Evolutionary conservation across 495 filamentous ascomycete species (phyloP).

Genomic region (Acidiella bohemica): DNA sequence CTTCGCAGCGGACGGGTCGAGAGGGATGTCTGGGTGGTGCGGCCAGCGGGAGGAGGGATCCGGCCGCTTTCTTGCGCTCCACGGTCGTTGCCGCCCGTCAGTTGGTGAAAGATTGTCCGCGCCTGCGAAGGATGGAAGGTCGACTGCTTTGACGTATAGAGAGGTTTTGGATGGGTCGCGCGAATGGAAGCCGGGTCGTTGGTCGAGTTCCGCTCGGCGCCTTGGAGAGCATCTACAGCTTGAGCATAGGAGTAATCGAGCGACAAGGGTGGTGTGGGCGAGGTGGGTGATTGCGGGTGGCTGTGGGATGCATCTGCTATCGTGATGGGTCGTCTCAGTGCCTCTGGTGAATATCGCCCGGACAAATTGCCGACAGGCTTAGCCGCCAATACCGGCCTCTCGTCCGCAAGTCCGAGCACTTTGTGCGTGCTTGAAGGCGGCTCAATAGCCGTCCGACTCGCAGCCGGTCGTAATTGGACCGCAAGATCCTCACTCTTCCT

Average conservation of each 20-base stretch:
- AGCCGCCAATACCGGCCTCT: neutral
- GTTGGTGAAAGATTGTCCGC: neutral
- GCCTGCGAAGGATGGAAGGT: neutral
- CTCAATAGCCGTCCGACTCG: slow-evolving; percentile 17
- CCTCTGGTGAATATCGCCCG: neutral
- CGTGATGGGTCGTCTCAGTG: neutral
- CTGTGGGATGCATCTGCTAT: neutral
- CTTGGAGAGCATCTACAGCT: slow-evolving; percentile 14
- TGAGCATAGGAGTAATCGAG: slow-evolving; percentile 20
- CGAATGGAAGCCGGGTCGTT: neutral
- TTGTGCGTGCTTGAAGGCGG: slow-evolving; percentile 26
- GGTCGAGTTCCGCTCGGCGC: slow-evolving; percentile 4
- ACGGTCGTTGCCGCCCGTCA: slow-evolving; percentile 1
- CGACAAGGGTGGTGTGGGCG: slow-evolving; percentile 7
- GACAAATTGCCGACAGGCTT: neutral
- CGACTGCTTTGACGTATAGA: neutral
- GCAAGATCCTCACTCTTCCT: neutral
- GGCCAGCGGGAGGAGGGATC: slow-evolving; percentile 7
- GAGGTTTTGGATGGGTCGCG: slow-evolving; percentile 3
- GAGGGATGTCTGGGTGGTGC: slow-evolving; percentile 28
- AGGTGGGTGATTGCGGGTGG: neutral
- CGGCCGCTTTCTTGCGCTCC: slow-evolving; percentile 2
- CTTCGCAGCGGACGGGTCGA: slow-evolving; percentile 17
- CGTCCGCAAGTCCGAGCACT: slow-evolving; percentile 21
- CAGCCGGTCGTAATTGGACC: neutral